Evolutionary conservation across 2,329 filamentous ascomycete genomes (phyloP).

Genomic region (Blastomyces parvus): DNA sequence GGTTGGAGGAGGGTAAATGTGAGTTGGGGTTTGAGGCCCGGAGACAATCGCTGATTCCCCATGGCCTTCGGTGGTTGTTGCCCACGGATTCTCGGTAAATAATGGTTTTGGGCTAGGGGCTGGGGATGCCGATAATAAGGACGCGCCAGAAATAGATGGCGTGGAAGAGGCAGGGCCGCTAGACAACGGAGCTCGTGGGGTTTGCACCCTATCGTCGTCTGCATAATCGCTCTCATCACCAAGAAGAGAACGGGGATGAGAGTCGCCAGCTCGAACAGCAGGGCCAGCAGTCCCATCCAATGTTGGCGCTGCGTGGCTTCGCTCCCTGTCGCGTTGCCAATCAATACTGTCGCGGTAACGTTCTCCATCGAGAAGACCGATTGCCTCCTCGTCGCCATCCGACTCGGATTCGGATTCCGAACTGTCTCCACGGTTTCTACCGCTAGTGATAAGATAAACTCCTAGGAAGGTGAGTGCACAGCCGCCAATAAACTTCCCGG

Average conservation of each 20-base stretch:
- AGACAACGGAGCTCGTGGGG: constrained; percentile 27
- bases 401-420: constrained; percentile 52
- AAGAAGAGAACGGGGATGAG: constrained; percentile 27
- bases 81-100: constrained; percentile 33
- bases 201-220: constrained; percentile 27
- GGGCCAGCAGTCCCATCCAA: not conserved
- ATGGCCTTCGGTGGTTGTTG: constrained; percentile 19
- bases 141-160: constrained; percentile 27
- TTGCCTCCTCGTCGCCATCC: constrained; percentile 47
- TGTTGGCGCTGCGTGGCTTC: constrained; percentile 15
- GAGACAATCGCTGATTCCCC: constrained; percentile 16
- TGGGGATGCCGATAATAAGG: constrained; percentile 22
- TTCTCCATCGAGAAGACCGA: constrained; percentile 33
- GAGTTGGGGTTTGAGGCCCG: constrained; percentile 18
- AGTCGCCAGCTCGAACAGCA: constrained; percentile 15
- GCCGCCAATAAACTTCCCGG: constrained; percentile 77
- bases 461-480: constrained; percentile 89
- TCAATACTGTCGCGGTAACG: constrained; percentile 29
- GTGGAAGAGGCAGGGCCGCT: constrained; percentile 25
- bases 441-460: constrained; percentile 94
- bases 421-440: constrained; percentile 51
- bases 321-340: constrained; percentile 15
- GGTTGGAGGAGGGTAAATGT: constrained; percentile 20
- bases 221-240: constrained; percentile 25
- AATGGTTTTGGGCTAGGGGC: constrained; percentile 25